Evolutionary conservation across 208 protist genomes (phyloP).

Genomic region (Angomonas ambiguus): DNA sequence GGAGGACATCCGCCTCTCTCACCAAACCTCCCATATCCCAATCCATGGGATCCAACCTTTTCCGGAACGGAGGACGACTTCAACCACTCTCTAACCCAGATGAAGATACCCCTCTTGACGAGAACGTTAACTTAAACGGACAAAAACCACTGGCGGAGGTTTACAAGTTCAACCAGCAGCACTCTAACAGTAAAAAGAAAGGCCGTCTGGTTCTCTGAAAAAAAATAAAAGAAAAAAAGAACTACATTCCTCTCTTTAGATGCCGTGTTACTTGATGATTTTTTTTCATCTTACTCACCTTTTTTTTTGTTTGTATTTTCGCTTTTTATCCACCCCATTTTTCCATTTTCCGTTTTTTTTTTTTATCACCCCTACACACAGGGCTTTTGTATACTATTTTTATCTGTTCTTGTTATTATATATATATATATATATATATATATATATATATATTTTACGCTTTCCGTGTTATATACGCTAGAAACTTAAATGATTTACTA

Average conservation of each 20-base stretch:
- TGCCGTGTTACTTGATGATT: too few relatives aligned
- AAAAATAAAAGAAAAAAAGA: neutral
- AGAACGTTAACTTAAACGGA: neutral
- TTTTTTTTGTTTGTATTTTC: slow-evolving; percentile 8
- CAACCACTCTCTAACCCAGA: neutral
- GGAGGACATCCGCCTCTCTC: neutral
- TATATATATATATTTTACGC: slow-evolving; percentile 20
- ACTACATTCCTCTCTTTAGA: neutral
- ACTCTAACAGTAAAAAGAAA: slow-evolving; percentile 21
- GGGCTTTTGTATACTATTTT: slow-evolving; percentile 7
- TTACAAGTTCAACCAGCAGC: slow-evolving; percentile 3
- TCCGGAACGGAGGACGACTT: neutral
- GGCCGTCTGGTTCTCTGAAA: slow-evolving; percentile 22
- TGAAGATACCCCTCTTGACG: neutral
- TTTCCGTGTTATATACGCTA: neutral
- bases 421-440: neutral
- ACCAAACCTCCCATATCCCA: neutral
- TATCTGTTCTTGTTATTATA: slow-evolving; percentile 11
- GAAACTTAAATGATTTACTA: slow-evolving; percentile 1
- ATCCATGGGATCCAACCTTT: neutral
- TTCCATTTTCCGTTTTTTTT: slow-evolving; percentile 3
- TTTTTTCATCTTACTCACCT: neutral
- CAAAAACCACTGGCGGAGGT: slow-evolving; percentile 4
- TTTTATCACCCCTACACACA: neutral
- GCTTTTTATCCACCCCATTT: slow-evolving; percentile 8